These are phyloP conservation scores for Melampsora larici-populina DNA, from an alignment of 1,284 basidiomycete genomes.

Conservation along the genomic window DNA sequence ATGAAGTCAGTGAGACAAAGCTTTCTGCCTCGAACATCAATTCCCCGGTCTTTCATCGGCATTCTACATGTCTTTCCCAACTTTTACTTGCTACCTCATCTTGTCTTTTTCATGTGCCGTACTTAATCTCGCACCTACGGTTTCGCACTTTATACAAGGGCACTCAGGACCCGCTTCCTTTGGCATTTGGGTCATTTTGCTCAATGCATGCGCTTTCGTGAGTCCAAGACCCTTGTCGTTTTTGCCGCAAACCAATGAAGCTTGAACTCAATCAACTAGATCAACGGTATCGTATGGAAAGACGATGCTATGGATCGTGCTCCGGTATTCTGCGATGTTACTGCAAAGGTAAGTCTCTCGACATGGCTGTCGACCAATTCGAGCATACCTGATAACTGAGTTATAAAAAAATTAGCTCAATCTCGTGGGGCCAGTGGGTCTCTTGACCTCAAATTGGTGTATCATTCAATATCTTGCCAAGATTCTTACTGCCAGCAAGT, in stretches of 20 bases:
- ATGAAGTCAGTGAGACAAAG: no score
- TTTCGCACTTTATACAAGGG: constrained; percentile 17
- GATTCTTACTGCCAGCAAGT: constrained; percentile 12
- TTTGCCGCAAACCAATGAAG: not conserved
- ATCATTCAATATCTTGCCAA: constrained; percentile 37
- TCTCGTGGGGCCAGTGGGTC: constrained; percentile 27
- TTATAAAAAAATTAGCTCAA: constrained; percentile 4
- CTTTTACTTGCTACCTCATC: not conserved
- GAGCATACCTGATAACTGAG: not conserved
- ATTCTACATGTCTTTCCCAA: not conserved
- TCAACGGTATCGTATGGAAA: constrained; percentile 34
- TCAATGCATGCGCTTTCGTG: constrained; percentile 18
- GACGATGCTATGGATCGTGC: constrained; percentile 34
- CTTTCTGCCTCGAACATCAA: no score
- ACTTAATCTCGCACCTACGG: constrained; percentile 11
- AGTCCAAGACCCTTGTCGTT: not conserved
- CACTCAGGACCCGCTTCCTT: constrained; percentile 37
- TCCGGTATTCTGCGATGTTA: constrained; percentile 35
- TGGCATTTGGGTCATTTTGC: constrained; percentile 12
- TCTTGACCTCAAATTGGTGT: constrained; percentile 33
- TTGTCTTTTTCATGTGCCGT: constrained; percentile 9
- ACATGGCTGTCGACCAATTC: not conserved
- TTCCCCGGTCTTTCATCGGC: no score
- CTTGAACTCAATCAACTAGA: not conserved
- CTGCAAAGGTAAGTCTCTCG: constrained; percentile 19